phyloP scores from a whole-genome alignment of 176 grass and related monocot species.

The Typha latifolia region DNA sequence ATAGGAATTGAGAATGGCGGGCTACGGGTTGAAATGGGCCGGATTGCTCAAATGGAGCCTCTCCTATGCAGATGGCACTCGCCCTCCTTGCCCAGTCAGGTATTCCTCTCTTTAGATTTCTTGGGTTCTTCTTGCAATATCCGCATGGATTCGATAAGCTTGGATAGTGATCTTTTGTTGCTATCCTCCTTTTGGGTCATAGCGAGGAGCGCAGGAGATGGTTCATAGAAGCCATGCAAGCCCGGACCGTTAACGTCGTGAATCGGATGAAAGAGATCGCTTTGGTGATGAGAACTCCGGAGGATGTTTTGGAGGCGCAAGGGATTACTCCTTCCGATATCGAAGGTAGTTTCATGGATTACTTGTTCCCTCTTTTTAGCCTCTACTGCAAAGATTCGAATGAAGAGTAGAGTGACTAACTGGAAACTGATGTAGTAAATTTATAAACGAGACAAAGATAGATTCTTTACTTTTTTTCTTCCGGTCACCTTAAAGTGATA shows the following conservation, averaged over 20 bases:
- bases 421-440: no score
- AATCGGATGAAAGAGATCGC: not conserved
- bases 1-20: no score
- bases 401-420: no score
- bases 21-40: conserved; percentile 19
- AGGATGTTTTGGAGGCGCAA: conserved; percentile 54
- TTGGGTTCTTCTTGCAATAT: not conserved
- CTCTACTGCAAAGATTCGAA: no score
- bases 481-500: no score
- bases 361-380: no score
- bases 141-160: no score
- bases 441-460: no score
- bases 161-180: no score
- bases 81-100: conserved; percentile 30
- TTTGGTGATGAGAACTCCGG: conserved; percentile 47
- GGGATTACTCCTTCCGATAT: conserved; percentile 53
- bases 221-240: no score
- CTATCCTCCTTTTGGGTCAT: not conserved
- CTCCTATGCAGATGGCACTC: conserved; percentile 56
- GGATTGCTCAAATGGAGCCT: conserved; percentile 61
- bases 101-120: not conserved
- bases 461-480: no score
- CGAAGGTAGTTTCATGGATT: conserved; percentile 32
- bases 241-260: conserved; percentile 51
- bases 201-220: conserved; percentile 65